Conservation (phyloP, 108 stramenopile genomes). For the Discostella stelligeroides region DNA sequence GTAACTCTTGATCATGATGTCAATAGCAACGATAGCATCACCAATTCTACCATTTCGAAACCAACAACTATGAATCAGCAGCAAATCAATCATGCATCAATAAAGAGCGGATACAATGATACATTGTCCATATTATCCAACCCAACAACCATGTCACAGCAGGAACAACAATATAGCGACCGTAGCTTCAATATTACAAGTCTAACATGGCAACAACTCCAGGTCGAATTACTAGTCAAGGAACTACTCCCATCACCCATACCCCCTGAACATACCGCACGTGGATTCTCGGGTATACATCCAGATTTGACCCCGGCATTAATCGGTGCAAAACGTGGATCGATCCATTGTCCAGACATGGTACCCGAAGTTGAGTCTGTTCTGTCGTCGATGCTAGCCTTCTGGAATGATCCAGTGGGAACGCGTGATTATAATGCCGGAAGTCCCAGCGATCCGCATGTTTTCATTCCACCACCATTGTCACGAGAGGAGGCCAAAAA, state of each 20-base stretch:
- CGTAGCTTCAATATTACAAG: not conserved
- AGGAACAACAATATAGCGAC: not conserved
- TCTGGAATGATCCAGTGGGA: conserved; percentile 80
- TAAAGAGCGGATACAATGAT: not conserved
- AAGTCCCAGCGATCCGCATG: conserved; percentile 50
- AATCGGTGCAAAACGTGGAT: conserved; percentile 53
- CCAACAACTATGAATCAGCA: not conserved
- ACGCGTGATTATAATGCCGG: conserved; percentile 48
- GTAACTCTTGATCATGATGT: not conserved
- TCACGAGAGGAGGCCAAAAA: not conserved
- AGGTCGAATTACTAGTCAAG: conserved; percentile 20
- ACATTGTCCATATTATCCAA: not conserved
- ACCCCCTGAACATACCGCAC: conserved; percentile 38
- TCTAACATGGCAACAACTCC: conserved; percentile 26
- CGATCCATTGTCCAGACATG: conserved; percentile 30
- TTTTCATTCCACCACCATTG: conserved; percentile 30
- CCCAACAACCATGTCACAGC: not conserved
- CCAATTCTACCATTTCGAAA: not conserved
- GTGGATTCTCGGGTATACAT: conserved; percentile 69
- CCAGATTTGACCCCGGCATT: conserved; percentile 33
- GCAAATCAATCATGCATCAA: not conserved
- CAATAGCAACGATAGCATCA: not conserved
- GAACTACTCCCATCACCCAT: conserved; percentile 38
- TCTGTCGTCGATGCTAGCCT: conserved; percentile 56
- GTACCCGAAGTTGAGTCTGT: conserved; percentile 44